phyloP scores from a whole-genome alignment of 768 basidiomycete genomes.

The Tephrocybe sp. region DNA sequence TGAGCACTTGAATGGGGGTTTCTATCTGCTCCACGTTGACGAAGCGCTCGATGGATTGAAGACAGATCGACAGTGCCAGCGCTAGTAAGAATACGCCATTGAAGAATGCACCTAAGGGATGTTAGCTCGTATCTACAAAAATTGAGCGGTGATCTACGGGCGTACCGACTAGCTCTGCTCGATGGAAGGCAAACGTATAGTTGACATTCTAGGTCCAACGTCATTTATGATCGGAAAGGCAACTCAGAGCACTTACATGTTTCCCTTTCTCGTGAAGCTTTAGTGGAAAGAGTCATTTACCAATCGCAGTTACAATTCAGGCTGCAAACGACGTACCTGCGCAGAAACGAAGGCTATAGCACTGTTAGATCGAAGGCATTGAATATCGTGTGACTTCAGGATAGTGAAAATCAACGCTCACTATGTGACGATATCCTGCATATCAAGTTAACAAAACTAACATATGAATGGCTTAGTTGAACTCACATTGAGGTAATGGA shows the following conservation, averaged over 20 bases:
- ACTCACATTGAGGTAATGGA: conserved; percentile 55
- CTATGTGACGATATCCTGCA: conserved; percentile 50
- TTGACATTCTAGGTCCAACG: conserved; percentile 35
- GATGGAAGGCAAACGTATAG: conserved; percentile 57
- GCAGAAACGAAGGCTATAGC: conserved; percentile 47
- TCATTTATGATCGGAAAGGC: not conserved
- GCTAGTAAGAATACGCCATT: conserved; percentile 15
- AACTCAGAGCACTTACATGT: conserved; percentile 31
- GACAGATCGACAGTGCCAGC: conserved; percentile 6
- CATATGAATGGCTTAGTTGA: too few relatives aligned
- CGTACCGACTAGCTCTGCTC: conserved; percentile 55
- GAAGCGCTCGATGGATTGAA: conserved; percentile 54
- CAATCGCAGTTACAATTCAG: not conserved
- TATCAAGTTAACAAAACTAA: not conserved
- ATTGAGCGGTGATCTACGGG: conserved; percentile 45
- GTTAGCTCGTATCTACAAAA: conserved; percentile 30
- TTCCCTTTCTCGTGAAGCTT: conserved; percentile 45
- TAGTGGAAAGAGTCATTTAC: not conserved
- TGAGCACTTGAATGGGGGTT: conserved; percentile 43
- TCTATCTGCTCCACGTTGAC: conserved; percentile 44
- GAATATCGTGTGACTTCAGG: not conserved
- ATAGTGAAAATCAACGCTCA: conserved; percentile 17
- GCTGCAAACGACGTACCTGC: conserved; percentile 31
- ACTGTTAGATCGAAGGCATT: conserved; percentile 20
- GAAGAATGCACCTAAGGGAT: conserved; percentile 10